Evolutionary conservation across 75 land plant genomes (phyloP).

Genomic region (Picea sitchensis): DNA sequence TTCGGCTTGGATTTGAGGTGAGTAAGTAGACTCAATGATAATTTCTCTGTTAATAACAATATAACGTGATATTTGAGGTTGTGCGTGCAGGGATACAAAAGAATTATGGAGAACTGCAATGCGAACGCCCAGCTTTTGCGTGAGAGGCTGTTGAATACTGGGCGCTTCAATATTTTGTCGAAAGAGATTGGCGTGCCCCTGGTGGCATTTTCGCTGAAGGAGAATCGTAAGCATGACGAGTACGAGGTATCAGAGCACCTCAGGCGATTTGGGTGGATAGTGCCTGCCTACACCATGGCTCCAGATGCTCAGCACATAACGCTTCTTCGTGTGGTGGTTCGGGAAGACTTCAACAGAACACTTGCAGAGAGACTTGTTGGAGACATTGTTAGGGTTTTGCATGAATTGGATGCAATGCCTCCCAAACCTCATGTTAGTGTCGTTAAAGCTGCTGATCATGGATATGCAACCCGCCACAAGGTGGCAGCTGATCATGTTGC

Average conservation of each 20-base stretch:
- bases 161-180: conserved; percentile 43
- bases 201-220: conserved; percentile 52
- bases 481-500: too few species aligned
- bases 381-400: conserved; percentile 34
- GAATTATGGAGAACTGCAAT: conserved; percentile 35
- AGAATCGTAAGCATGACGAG: conserved; percentile 21
- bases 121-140: conserved; percentile 33
- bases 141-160: conserved; percentile 29
- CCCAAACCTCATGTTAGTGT: too few species aligned
- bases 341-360: conserved; percentile 49
- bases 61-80: too few species aligned
- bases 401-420: conserved; percentile 18
- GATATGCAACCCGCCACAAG: too few species aligned
- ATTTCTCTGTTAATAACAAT: too few species aligned
- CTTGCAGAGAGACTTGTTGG: conserved; percentile 36
- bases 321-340: not conserved
- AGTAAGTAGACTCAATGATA: not conserved
- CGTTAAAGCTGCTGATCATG: too few species aligned
- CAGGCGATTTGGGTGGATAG: conserved; percentile 21
- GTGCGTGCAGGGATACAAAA: conserved; percentile 42
- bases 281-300: too few species aligned
- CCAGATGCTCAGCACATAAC: too few species aligned
- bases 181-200: conserved; percentile 46
- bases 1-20: conserved; percentile 51
- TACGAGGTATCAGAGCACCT: conserved; percentile 46